Evolutionary conservation across 2,329 filamentous ascomycete genomes (phyloP), one percentile per base, ranked within the genome.

Genomic region (Xylariaceae sp.): DNA sequence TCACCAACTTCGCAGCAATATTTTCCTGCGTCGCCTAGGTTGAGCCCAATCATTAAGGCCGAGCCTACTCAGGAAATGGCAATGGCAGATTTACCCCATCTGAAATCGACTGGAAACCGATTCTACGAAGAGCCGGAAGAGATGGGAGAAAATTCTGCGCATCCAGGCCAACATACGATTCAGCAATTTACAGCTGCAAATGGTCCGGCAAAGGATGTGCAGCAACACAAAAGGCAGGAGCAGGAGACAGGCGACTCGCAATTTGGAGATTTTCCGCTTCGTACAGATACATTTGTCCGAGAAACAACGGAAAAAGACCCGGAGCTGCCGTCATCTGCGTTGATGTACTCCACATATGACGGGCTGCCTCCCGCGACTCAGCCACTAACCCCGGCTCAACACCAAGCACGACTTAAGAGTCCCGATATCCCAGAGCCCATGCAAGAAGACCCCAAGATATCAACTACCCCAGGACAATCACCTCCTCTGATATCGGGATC

Each of bases 341-440:
- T 60, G 18, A 48, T 41, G 13, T 53, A 44, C 50, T 50, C 55
- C 51, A 53, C 53, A 42, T 52, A 52, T 26, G 22, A 11, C 45
- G 50, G 57, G 55, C 48, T 59, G 45, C 57, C 57, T 60, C 57
- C 45, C 43, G 45, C 32, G 42, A 38, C 55, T 56, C 51, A 54
- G 55, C 53, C 56, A 50, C 56, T 52, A 42, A 47, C 49, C 43
- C 45, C 51, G 38, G 50, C 37, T 48, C 49, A 52, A 44, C 42
- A 48, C 38, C 51, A 51, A 35, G 53, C 55, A 52, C 56, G 60
- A 38, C 55, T 62, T 54, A 54, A 58, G 52, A 63, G 59, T 46
- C 60, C 60, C 32, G 59, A 56, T 34, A 60, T 63, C 44, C 60
- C 59, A 39, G 59, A 61, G 38, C 59, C 59, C 19, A 61, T 63